phyloP scores from a whole-genome alignment of 495 filamentous ascomycete species.

The Friedmanniomyces simplex region DNA sequence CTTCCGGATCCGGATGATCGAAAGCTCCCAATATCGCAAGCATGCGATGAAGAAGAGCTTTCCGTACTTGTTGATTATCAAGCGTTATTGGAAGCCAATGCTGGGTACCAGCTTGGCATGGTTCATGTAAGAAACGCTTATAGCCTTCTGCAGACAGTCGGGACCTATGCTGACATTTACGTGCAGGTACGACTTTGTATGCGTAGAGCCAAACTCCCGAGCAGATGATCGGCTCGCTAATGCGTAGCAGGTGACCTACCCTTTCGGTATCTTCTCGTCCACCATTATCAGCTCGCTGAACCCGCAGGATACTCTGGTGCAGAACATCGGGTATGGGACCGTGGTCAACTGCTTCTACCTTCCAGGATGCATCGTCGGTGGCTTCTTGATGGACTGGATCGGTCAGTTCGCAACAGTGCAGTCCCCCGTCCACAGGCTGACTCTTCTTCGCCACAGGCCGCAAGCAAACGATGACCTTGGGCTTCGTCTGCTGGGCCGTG shows the following conservation, averaged over 20 bases:
- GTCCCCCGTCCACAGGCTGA: conserved; percentile 38
- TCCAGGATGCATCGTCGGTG: conserved; percentile 40
- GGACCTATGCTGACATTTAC: too few relatives aligned
- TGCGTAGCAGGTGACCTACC: conserved; percentile 20
- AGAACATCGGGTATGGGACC: conserved; percentile 39
- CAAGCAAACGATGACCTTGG: conserved; percentile 11
- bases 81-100: conserved; percentile 34
- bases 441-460: conserved; percentile 11
- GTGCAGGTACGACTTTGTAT: conserved; percentile 32
- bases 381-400: conserved; percentile 39
- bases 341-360: conserved; percentile 43
- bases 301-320: conserved; percentile 33
- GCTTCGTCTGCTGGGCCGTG: conserved; percentile 23
- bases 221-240: neutral
- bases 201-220: neutral
- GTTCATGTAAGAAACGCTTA: conserved; percentile 25
- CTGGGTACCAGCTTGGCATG: conserved; percentile 31
- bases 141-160: too few relatives aligned
- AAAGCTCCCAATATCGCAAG: conserved; percentile 13
- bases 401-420: conserved; percentile 32
- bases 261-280: conserved; percentile 33
- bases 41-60: conserved; percentile 18
- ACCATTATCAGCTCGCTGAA: conserved; percentile 29
- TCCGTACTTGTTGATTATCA: conserved; percentile 28
- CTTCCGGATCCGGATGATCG: conserved; percentile 33